Conservation (phyloP, 2,329 filamentous ascomycete genomes). For the Pseudocercospora fijiensis region DNA sequence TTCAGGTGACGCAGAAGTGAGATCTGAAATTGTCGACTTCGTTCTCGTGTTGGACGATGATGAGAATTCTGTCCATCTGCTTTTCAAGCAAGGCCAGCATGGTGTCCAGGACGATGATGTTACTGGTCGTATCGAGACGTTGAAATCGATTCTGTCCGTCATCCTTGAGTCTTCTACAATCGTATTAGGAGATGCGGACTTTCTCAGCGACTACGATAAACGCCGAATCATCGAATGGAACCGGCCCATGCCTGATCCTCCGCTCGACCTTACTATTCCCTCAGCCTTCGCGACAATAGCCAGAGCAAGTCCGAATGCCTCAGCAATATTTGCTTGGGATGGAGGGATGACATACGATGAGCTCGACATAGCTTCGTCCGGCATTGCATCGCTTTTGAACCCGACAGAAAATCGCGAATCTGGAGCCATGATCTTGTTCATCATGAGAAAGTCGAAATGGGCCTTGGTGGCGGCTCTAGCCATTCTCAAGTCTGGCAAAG, state of each 20-base stretch:
- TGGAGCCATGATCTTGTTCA: neutral
- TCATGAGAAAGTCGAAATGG: constrained; percentile 36
- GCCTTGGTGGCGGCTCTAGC: constrained; percentile 41
- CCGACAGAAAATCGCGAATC: neutral
- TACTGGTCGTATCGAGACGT: neutral
- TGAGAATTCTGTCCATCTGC: neutral
- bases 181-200: neutral
- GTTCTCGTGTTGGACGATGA: neutral
- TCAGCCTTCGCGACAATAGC: neutral
- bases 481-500: constrained; percentile 41
- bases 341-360: constrained; percentile 12
- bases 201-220: neutral
- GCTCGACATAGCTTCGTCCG: constrained; percentile 1
- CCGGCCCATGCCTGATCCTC: neutral
- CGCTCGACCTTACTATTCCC: neutral
- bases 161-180: neutral
- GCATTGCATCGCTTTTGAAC: neutral
- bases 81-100: neutral
- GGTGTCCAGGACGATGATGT: neutral
- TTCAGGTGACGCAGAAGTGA: too few species aligned
- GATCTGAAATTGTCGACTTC: too few species aligned
- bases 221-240: neutral
- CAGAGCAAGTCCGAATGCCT: neutral
- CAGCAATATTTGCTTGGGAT: constrained; percentile 15
- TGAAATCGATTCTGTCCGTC: neutral